Percentiles rank a stretch among this genome's conserved stretches.
Conservation (phyloP, 345 rosid genomes). For the Pistacia vera region DNA sequence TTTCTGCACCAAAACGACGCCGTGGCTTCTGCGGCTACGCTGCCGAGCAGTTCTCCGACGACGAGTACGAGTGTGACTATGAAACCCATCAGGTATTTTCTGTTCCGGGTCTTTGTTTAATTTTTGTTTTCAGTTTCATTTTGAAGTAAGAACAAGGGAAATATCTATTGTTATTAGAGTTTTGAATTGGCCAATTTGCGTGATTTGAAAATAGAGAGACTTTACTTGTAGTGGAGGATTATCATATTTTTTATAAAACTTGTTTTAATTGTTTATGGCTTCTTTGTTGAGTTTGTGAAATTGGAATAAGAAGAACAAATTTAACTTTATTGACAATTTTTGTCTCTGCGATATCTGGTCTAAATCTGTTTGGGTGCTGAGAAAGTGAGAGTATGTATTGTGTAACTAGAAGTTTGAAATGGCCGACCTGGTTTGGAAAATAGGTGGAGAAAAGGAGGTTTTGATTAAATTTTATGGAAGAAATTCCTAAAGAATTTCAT, state of each 20-base stretch:
- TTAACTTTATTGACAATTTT: not conserved
- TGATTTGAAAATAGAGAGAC: no score
- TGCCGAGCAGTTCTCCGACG: conserved; percentile 91
- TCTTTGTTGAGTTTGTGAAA: not conserved
- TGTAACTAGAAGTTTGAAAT: not conserved
- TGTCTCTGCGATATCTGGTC: not conserved
- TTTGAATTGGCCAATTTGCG: no score
- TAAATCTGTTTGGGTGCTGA: not conserved
- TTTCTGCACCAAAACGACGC: conserved; percentile 29
- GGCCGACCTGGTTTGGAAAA: not conserved
- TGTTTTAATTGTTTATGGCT: no score
- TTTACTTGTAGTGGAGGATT: no score
- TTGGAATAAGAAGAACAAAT: not conserved
- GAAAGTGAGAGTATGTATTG: not conserved
- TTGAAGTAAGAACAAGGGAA: no score
- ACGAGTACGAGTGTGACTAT: conserved; percentile 86
- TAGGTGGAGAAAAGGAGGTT: not conserved
- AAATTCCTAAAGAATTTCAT: no score
- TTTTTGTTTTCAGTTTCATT: no score
- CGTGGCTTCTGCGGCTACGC: conserved; percentile 49
- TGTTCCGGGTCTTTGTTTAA: not conserved
- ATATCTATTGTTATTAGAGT: no score
- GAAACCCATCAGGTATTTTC: conserved; percentile 73
- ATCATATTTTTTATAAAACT: no score
- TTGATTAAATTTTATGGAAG: no score